Percentiles rank a stretch among this genome's conserved stretches.
These are phyloP conservation scores for Rhodotorula sphaerocarpa DNA, from an alignment of 768 basidiomycete species.

Conservation along the genomic window DNA sequence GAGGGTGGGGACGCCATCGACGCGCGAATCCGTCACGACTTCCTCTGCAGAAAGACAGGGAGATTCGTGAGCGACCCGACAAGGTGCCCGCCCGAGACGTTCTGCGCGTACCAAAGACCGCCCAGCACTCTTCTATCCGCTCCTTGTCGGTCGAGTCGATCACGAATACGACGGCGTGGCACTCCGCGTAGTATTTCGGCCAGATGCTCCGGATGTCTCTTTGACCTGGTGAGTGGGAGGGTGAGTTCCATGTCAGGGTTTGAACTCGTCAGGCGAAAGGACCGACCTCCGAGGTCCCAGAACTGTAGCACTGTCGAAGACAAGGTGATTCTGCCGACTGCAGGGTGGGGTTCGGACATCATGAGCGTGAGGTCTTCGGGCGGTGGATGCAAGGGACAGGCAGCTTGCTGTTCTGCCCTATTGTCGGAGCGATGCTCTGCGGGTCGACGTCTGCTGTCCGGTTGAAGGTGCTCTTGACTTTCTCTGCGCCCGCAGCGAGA, in stretches of 20 bases:
- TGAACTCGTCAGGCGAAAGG: not conserved
- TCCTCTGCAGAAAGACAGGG: slow-evolving; percentile 50
- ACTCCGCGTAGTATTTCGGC: slow-evolving; percentile 90
- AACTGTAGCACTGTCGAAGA: slow-evolving; percentile 91
- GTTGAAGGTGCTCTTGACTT: slow-evolving; percentile 87
- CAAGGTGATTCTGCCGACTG: slow-evolving; percentile 85
- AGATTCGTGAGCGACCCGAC: too few relatives aligned
- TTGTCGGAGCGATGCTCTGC: slow-evolving; percentile 89
- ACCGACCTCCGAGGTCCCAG: slow-evolving; percentile 70
- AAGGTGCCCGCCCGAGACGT: too few relatives aligned
- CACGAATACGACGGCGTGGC: slow-evolving; percentile 91
- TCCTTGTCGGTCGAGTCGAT: slow-evolving; percentile 85
- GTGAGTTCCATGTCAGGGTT: too few relatives aligned
- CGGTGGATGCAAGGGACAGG: too few relatives aligned
- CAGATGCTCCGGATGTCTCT: slow-evolving; percentile 88
- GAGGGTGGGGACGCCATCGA: slow-evolving; percentile 78
- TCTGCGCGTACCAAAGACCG: slow-evolving; percentile 92
- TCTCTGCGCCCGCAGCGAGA: slow-evolving; percentile 74
- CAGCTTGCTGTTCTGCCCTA: slow-evolving; percentile 88
- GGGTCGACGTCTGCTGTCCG: slow-evolving; percentile 76
- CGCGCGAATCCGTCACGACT: slow-evolving; percentile 76
- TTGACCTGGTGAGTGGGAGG: slow-evolving; percentile 53
- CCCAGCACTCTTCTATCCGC: slow-evolving; percentile 87
- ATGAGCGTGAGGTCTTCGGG: too few relatives aligned
- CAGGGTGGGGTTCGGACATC: too few relatives aligned